Percentiles rank a stretch among this genome's conserved stretches.
Evolutionary conservation across 441 rosid genomes (phyloP).

Genomic region (Cnidoscolus chayamansa): DNA sequence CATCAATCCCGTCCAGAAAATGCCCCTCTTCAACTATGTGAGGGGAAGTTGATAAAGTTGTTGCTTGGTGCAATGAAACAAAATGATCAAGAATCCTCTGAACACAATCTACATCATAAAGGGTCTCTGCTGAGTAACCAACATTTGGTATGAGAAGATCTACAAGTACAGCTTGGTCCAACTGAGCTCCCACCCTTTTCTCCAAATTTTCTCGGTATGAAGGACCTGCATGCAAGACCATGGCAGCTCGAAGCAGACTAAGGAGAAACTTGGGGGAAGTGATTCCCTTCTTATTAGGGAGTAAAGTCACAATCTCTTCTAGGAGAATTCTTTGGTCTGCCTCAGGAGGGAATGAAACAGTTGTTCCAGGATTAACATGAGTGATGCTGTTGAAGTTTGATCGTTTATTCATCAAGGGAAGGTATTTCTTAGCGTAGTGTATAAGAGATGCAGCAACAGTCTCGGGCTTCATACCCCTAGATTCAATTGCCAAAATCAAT

Average conservation of each 20-base stretch:
- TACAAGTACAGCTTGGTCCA: constrained; percentile 70
- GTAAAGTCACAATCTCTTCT: constrained; percentile 66
- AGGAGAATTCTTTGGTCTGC: constrained; percentile 57
- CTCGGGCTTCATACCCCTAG: constrained; percentile 59
- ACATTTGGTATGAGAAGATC: constrained; percentile 84
- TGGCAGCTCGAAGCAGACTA: constrained; percentile 67
- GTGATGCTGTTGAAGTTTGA: constrained; percentile 34
- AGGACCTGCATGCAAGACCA: constrained; percentile 53
- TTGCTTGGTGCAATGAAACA: constrained; percentile 41
- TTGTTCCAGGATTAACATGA: constrained; percentile 28
- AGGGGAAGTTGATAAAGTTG: constrained; percentile 34
- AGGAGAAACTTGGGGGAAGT: constrained; percentile 67
- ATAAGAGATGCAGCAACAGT: constrained; percentile 57
- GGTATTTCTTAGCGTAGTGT: constrained; percentile 58
- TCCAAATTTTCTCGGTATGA: constrained; percentile 64
- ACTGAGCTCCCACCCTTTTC: constrained; percentile 60
- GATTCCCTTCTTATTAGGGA: constrained; percentile 51
- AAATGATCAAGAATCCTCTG: constrained; percentile 83
- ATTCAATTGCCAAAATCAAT: constrained; percentile 56
- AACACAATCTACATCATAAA: constrained; percentile 78
- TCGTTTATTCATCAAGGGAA: constrained; percentile 59
- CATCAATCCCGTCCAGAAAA: constrained; percentile 40
- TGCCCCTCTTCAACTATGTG: constrained; percentile 51
- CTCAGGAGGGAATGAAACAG: constrained; percentile 37
- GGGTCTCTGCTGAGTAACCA: constrained; percentile 71